A percentile compares a stretch with the other conserved stretches of the same genome.
phyloP scores from a whole-genome alignment of 2,329 filamentous ascomycete species.

The Podosphaera fusca region DNA sequence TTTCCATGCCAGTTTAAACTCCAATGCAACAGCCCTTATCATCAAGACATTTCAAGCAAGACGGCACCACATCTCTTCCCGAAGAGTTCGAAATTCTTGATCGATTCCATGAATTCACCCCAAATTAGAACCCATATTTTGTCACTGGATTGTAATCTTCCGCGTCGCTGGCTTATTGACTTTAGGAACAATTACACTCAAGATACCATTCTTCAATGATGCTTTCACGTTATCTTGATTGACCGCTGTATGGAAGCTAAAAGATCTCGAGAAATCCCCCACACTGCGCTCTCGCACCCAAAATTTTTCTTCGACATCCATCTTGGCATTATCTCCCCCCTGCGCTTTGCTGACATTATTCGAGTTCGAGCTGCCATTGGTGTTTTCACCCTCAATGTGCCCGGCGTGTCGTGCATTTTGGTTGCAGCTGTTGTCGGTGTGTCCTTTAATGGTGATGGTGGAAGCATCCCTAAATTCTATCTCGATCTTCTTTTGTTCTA shows the following conservation, averaged over 20 bases:
- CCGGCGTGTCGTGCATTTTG: background rate
- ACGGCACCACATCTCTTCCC: no score
- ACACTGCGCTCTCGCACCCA: constrained; percentile 46
- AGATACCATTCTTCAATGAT: constrained; percentile 39
- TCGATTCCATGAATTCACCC: no score
- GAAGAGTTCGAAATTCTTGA: no score
- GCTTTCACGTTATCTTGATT: constrained; percentile 39
- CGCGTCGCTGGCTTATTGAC: constrained; percentile 32
- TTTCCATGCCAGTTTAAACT: no score
- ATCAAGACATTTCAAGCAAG: no score
- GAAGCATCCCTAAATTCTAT: constrained; percentile 62
- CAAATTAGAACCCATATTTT: no score
- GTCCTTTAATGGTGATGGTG: constrained; percentile 48
- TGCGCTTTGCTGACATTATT: background rate
- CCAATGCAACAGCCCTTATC: no score
- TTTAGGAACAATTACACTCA: constrained; percentile 43
- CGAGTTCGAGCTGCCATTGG: no score
- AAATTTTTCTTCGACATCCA: constrained; percentile 25
- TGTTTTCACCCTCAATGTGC: no score
- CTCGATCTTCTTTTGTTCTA: constrained; percentile 48
- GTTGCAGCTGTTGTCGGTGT: constrained; percentile 30
- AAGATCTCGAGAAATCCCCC: constrained; percentile 19
- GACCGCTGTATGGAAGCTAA: constrained; percentile 41
- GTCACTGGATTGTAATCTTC: constrained; percentile 25
- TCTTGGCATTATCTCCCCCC: background rate